A percentile compares a stretch with the other conserved stretches of the same genome.
Evolutionary conservation across 225 moss, liverwort and hornwort genomes (phyloP).

Genomic region (Pleurozium schreberi): DNA sequence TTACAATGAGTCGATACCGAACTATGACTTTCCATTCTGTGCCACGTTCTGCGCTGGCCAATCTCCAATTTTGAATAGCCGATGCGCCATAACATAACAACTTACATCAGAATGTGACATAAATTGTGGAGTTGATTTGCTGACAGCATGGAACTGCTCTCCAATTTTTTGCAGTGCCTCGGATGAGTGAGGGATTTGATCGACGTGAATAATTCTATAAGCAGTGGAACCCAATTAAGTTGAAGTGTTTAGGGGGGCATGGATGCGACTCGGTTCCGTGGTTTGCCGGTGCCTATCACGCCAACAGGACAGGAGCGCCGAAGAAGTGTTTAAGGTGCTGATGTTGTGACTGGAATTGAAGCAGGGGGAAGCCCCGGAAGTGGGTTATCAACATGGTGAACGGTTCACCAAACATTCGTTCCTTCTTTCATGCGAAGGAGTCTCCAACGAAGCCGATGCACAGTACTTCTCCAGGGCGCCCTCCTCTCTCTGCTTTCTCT

Average conservation of each 20-base stretch:
- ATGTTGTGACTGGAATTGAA: not conserved
- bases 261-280: not conserved
- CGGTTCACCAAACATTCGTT: slow-evolving; percentile 50
- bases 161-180: not conserved
- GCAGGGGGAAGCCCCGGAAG: not conserved
- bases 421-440: slow-evolving; percentile 38
- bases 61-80: not conserved
- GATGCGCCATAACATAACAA: too few species aligned
- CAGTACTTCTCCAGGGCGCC: slow-evolving; percentile 35
- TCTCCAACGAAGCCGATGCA: slow-evolving; percentile 9
- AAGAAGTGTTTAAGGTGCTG: not conserved
- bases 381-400: slow-evolving; percentile 44
- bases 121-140: not conserved
- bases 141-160: not conserved
- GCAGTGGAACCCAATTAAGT: not conserved
- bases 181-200: not conserved
- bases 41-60: not conserved
- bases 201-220: not conserved
- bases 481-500: slow-evolving; percentile 57
- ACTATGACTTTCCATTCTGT: not conserved
- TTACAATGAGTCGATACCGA: not conserved
- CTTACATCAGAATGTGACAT: too few species aligned
- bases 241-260: not conserved
- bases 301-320: not conserved
- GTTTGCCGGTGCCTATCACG: not conserved